Evolutionary conservation across 177 flowering plant genomes (phyloP), one percentile per base, ranked within the genome.

Genomic region (Vitis hybrid): DNA sequence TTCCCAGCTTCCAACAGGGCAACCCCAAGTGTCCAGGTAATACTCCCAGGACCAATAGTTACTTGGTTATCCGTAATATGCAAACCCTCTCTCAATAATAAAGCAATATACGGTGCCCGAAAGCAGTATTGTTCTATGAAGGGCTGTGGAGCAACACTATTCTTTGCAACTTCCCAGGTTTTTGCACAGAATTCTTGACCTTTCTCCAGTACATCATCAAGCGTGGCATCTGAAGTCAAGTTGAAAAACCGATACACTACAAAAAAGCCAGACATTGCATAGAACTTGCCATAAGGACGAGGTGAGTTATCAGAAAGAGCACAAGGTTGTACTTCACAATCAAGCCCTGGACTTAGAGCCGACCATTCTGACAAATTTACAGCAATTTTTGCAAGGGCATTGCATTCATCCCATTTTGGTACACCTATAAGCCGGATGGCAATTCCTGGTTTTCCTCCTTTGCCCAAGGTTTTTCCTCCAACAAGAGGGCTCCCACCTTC

Each of bases 11-110:
- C 90, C 76, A 86, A 77, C 22, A 95, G 78, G 67, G 98, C 98
- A 84, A 92, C 99, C 61, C 98, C 98, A 50, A 86, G 88, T 45
- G 99, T 95, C 99, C 99, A 95, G 53, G 99, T 93, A 70, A 87
- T 92, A 77, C 99, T 89, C 74, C 99, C 99, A 69, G 99, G 89
- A 33, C 98, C 99, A 77, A 95, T 76, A 67, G 68, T 75, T 16
- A 95, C 85, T 62, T 88, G 82, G 16, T 76, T 75, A 77, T 92
- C 98, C 9, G 84, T 79, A 29, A 95, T 91, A 66, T 91, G 94
- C 80, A 95, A 79, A 60, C 99, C 99, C 66, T 93, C 95, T 78
- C 99, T 85, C 85, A 95, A 69, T 50, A 95, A 73, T 15, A 83
- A 85, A 19, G 85, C 93, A 63, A 95, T 75, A 70, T 93, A 95